These are phyloP conservation scores for Geosiphon pyriformis DNA, from an alignment of 192 early-diverging fungal species.

Conservation along the genomic window DNA sequence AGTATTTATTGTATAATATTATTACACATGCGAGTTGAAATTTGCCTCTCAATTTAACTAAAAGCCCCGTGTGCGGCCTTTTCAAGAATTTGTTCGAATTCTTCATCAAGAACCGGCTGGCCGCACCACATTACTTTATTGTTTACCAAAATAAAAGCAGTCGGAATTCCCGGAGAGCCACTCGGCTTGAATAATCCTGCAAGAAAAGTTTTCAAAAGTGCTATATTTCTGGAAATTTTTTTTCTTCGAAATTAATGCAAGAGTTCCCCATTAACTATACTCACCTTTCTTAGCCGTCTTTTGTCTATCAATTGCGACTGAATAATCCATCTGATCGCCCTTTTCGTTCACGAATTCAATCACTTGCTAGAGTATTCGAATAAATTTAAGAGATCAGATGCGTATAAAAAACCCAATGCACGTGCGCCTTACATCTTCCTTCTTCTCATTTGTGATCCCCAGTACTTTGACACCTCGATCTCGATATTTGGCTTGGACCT, in stretches of 20 bases:
- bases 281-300: slow-evolving; percentile 9
- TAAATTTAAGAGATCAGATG: neutral
- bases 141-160: slow-evolving; percentile 41
- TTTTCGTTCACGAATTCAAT: slow-evolving; percentile 38
- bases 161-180: slow-evolving; percentile 48
- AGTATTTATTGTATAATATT: too few species aligned
- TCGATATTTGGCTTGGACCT: slow-evolving; percentile 44
- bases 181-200: slow-evolving; percentile 39
- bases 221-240: too few species aligned
- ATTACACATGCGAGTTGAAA: too few species aligned
- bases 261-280: too few species aligned
- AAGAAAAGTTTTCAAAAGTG: neutral
- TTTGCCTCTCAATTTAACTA: too few species aligned
- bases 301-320: slow-evolving; percentile 46
- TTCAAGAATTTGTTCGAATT: neutral
- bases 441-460: slow-evolving; percentile 48
- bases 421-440: slow-evolving; percentile 39
- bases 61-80: neutral
- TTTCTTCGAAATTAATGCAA: too few species aligned
- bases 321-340: slow-evolving; percentile 47
- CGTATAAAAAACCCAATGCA: neutral
- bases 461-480: slow-evolving; percentile 42
- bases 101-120: slow-evolving; percentile 31
- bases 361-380: slow-evolving; percentile 33
- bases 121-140: slow-evolving; percentile 45